Percentiles rank a stretch among this genome's conserved stretches.
Evolutionary conservation across 2,329 filamentous ascomycete genomes (phyloP).

Genomic region (Beauveria australis): DNA sequence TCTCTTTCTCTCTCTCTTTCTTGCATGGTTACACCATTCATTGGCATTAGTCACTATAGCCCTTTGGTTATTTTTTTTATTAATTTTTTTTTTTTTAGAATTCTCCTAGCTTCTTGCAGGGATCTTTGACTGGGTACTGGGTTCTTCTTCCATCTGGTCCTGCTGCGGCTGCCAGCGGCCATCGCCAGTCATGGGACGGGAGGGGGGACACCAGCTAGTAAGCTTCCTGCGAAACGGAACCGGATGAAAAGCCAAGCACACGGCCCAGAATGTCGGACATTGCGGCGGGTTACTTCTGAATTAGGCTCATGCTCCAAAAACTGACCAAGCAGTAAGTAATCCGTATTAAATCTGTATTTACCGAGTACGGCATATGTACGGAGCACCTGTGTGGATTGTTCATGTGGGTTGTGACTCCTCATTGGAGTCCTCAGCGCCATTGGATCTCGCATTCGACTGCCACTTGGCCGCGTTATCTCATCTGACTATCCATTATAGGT

Average conservation of each 20-base stretch:
- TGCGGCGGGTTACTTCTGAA: slow-evolving; percentile 4
- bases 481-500: slow-evolving; percentile 6
- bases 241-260: neutral
- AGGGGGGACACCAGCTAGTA: neutral
- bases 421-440: slow-evolving; percentile 6
- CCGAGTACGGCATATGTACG: too few species aligned
- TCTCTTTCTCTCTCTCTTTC: neutral
- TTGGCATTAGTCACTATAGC: neutral
- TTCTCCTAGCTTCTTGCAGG: slow-evolving; percentile 9
- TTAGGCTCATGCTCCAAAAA: slow-evolving; percentile 5
- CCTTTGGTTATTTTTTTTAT: slow-evolving; percentile 4
- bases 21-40: slow-evolving; percentile 7
- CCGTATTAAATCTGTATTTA: too few species aligned
- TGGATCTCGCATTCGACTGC: slow-evolving; percentile 7
- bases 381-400: neutral
- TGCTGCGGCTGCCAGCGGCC: slow-evolving; percentile 4
- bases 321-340: neutral
- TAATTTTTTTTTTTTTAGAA: neutral
- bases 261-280: slow-evolving; percentile 9
- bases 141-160: slow-evolving; percentile 1
- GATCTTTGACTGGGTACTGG: neutral
- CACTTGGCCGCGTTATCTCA: slow-evolving; percentile 6
- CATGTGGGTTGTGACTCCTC: slow-evolving; percentile 2
- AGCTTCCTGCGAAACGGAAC: neutral
- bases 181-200: slow-evolving; percentile 8